Evolutionary conservation across 2,329 filamentous ascomycete species (phyloP), one percentile per base, ranked within the genome.

Genomic region (Aspergillus sp.): DNA sequence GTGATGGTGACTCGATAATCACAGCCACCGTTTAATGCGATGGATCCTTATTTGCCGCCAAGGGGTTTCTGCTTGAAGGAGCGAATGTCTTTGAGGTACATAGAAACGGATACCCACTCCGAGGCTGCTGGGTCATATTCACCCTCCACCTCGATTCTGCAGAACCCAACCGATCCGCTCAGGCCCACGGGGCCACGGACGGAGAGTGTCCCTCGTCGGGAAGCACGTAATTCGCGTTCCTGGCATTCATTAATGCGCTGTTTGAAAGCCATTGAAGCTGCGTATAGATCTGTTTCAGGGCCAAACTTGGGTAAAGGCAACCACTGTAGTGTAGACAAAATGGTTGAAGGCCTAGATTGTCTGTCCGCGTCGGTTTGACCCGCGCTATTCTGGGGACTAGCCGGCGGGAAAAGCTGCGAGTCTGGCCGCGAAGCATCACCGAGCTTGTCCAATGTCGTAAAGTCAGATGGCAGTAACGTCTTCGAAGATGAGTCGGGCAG

Each of bases 101-200:
- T 68, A 23, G 67, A 66, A 23, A 75, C 61, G 15, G 57, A 63
- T 35, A 65, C 61, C 71, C 71, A 75, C 48, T 61, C 63, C 27
- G 64, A 62, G 6, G 65, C 62, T 12, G 55, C 60, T 40, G 72
- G 71, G 51, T 75, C 68, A 57, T 74, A 75, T 66, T 73, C 72
- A 27, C 70, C 73, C 19, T 61, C 62, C 9, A 75, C 70, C 57
- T 75, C 71, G 52, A 74, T 62, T 52, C 73, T 68, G 55, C 72
- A 74, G 52, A 69, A 67, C 11, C 72, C 73, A 33, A 66, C 65
- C 2, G 70, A 66, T 4, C 73, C 73, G 51, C 65, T 68, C 1
- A 75, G 48, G 6, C 70, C 71, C 23, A 75, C 66, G 12, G 70
- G 71, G 3, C 73, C 73, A 47, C 59, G 53, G n/a, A 75, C 60